Base-by-base conservation (phyloP, 176 grass and related monocot species). In the Thinopyrum elongatum region DNA sequence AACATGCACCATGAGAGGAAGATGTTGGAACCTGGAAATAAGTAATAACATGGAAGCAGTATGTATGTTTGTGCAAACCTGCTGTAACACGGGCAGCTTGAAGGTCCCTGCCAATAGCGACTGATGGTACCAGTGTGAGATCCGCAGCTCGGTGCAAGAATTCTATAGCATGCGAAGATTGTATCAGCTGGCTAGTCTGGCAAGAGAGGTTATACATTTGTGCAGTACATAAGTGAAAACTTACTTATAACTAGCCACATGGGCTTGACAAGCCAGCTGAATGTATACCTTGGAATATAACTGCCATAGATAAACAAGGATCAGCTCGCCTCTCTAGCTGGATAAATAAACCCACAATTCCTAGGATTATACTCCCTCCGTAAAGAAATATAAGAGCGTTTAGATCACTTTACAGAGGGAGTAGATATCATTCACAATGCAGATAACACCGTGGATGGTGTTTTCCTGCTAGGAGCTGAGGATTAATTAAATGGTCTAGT, bases 201-300 rank as follows among this genome's bases (percentile, higher is more conserved):
- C 9, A 61, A 68, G 28, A 13, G 7, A 83, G 31, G 29, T 25
- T 65, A 59, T 46, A 13, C 51, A 61, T 66, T 31, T 67, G 21
- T 17, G 27, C 3, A 29, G 36, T 34, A 86, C 36, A 61, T 47
- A 26, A 31, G 41, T 75, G 67, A 89, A 10, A 72, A 38, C 91
- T 90, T 90, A 98, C 95, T 98, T 89, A 98, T 98, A 63, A 98
- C 81, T 70, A 93, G 60, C 95, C 95, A 98, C 95, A 98, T 98
- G 10, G 95, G 95, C 82, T 95, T 92, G 38, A 98, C 95, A 75
- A 98, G 87, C 95, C 95, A 98, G 84, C 95, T 95, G 90, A 98
- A 98, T 47, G 95, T 98, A 85, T 95, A 98, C 90, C 93, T 95
- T 25, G 95, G 95, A 82, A 98, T 98, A 72, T 98, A 98, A 80